Base-by-base conservation (phyloP, 2,329 filamentous ascomycete species). In the Aspergillus jensenii region DNA sequence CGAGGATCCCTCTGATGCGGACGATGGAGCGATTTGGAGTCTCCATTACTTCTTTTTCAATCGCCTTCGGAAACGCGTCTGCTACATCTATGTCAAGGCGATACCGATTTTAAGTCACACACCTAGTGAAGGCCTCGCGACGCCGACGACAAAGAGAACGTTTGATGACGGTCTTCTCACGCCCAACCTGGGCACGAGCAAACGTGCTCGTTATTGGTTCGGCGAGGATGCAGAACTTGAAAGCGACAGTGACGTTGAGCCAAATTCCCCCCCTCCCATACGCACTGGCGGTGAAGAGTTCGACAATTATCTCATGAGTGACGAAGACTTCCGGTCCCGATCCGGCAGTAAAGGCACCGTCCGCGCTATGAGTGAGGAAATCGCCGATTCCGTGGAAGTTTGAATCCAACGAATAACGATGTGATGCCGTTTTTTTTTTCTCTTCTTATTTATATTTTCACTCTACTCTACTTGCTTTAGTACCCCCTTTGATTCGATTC, bases 41-140 rank as follows among this genome's bases (percentile, higher is more conserved):
- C 83, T 93, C 62, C 93, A 98, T 74, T 97, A 96, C 76, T 96
- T 99, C 80, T 96, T 98, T 75, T 98, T 97, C 83, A 97, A 96
- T 81, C 93, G 93, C 69, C 82, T 87, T 25, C 84, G 89, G 70
- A 98, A 98, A 79, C 87, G 95, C 43, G 93, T 99, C 17, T 93
- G 91, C 60, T 99, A 99, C 73, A 79, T 99, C 46, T 96, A 97
- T 70, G 85, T 97, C 46, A 89, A 93, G 60, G 93, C 91, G n/a
- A 86, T 97, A 46, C 79, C 78, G n/a, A 78, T 79, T 7, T 70
- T 93, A 86, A 58, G 88, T 89, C 65, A 87, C 90, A 69, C 90
- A 81, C 63, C 86, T 82, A 72, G 89, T 82, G 46, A 80, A 56
- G 72, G 64, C 14, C 45, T 65, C 17, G 74, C 64, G 4, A 73